Base-by-base conservation (phyloP, 2,329 filamentous ascomycete species). In the Chrysoporthe cubensis region DNA sequence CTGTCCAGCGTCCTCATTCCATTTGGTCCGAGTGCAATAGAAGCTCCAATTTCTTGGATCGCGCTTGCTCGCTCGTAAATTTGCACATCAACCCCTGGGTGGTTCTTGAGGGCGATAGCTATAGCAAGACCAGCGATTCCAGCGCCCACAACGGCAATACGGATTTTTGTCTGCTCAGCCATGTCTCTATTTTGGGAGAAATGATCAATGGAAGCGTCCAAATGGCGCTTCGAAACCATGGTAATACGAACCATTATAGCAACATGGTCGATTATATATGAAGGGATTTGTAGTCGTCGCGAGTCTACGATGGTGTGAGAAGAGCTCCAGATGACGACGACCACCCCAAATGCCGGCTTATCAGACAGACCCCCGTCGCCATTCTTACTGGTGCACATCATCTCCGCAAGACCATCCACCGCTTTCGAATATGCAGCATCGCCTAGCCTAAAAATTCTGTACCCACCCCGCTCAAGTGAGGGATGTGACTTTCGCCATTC, bases 1-100 rank as follows among this genome's bases (percentile, higher is more conserved):
- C 80, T 81, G 56, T 85, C 82, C 57, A 87, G 74, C 0, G 84
- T 83, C 48, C 81, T 80, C 75, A 87, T 79, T 0, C 84, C 84
- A 73, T 87, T 87, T 1, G 84, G 83, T 2, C 84, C 84, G 4
- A 85, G 76, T 1, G 81, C 83, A 21, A 85, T 83, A 2, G 81
- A 81, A 0, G 83, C 82, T 8, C 83, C 82, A 40, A 84, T 79
- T 66, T 84, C 82, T 66, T 76, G 79, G 48, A 84, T 79, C 69
- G 82, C 80, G 1, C 74, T 71, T 0, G 84, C 81, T 50, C 80
- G 79, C 66, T 87, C 85, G 70, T 85, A 87, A 34, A 86, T 74
- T 67, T 84, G 78, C 0, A 85, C 78, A 32, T 81, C 76, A 46
- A 85, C 73, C 9, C 78, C 74, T 0, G 78, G 75, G 11, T 82